Percentiles rank a stretch among this genome's conserved stretches.
Conservation (phyloP, 2,329 filamentous ascomycete species). For the Diplodia sapinea region DNA sequence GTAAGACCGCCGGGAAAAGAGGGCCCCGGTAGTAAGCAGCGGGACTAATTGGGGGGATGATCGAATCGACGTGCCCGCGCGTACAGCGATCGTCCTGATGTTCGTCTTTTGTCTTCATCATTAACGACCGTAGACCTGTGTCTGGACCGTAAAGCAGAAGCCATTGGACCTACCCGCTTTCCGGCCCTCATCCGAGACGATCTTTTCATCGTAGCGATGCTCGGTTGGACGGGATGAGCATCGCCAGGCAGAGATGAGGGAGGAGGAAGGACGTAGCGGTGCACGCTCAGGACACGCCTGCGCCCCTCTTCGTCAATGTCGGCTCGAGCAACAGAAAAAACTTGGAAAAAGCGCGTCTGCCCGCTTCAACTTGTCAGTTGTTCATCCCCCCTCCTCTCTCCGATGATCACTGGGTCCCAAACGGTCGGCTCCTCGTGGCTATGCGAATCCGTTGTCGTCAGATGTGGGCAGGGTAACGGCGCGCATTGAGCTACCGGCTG, state of each 20-base stretch:
- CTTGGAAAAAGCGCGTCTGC: background rate
- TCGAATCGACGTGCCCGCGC: background rate
- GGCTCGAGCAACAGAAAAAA: background rate
- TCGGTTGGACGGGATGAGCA: background rate
- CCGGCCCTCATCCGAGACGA: background rate
- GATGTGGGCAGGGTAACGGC: background rate
- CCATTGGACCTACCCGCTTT: background rate
- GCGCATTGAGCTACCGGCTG: background rate
- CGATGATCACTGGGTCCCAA: slow-evolving; percentile 21
- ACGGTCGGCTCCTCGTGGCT: slow-evolving; percentile 11
- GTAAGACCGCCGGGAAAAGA: background rate
- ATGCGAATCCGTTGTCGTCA: slow-evolving; percentile 27
- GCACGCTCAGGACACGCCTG: background rate
- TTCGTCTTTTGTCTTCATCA: background rate
- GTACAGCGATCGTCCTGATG: background rate
- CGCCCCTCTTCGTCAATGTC: background rate
- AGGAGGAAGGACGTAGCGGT: background rate
- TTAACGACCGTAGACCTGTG: background rate
- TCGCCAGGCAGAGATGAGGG: background rate
- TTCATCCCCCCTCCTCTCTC: background rate
- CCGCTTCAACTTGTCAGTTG: background rate
- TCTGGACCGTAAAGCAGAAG: background rate
- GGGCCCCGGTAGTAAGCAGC: background rate
- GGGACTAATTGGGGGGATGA: background rate
- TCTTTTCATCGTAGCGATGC: background rate